phyloP scores from a whole-genome alignment of 2,329 filamentous ascomycete species.

The Zasmidium angulare region DNA sequence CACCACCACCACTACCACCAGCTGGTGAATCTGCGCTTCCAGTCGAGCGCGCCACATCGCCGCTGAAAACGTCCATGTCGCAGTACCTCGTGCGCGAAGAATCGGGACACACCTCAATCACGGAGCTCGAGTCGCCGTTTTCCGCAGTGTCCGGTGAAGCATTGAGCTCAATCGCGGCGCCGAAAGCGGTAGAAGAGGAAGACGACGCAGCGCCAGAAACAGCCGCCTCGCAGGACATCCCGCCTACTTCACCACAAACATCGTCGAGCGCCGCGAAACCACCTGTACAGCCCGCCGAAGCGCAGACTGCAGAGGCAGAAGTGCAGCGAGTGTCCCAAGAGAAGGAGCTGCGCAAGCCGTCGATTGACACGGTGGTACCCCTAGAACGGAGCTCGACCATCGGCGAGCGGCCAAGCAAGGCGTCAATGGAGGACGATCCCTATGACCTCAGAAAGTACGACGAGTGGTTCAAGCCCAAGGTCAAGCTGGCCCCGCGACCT shows the following conservation, averaged over 20 bases:
- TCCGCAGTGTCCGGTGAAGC: neutral
- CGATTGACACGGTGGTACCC: neutral
- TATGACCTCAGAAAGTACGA: conserved; percentile 50
- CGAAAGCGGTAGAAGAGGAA: neutral
- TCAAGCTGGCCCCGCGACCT: conserved; percentile 85
- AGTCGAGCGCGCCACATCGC: conserved; percentile 2
- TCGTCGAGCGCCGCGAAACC: neutral
- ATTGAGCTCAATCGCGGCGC: neutral
- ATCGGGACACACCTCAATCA: conserved; percentile 26
- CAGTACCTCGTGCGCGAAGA: conserved; percentile 31
- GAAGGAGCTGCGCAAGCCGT: neutral
- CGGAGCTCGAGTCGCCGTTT: conserved; percentile 22
- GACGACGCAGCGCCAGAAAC: neutral
- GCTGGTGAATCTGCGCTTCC: neutral
- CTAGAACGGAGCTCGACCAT: conserved; percentile 4
- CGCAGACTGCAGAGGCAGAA: neutral
- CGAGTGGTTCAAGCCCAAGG: conserved; percentile 65
- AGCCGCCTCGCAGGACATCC: neutral
- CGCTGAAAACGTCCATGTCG: conserved; percentile 32
- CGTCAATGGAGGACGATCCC: conserved; percentile 41
- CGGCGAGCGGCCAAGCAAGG: conserved; percentile 3
- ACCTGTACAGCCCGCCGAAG: neutral
- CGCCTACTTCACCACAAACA: conserved; percentile 3
- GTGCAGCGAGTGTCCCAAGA: neutral
- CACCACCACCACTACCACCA: neutral